Evolutionary conservation across 2,329 filamentous ascomycete genomes (phyloP), one percentile per base, ranked within the genome.

Genomic region (Colletotrichum abscissum): DNA sequence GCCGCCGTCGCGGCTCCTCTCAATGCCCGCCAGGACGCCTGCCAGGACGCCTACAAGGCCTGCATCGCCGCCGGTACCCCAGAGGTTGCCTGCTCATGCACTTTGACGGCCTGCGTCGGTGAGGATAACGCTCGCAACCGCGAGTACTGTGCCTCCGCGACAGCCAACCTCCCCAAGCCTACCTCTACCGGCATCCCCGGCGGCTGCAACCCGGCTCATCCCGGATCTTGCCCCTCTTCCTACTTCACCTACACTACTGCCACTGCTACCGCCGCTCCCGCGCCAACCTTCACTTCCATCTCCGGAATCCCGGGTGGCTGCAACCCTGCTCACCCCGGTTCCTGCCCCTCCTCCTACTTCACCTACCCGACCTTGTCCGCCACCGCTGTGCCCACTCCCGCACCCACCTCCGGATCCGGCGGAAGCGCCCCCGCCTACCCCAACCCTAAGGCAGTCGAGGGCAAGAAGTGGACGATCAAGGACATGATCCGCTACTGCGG

Each of bases 121-220:
- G 70, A 75, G 42, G 73, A 75, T 52, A 73, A 63, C 70, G 73
- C 60, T n/a, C 73, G 73, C 38, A 55, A 49, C 62, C 65, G 73
- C 57, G 69, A 69, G 19, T 73, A 26, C 60, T 74, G 73, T 8
- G 64, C 69, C 66, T 66, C 12, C 19, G 69, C 69, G 3, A 74
- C 69, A 0, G 64, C 64, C 12, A 58, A 62, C 69, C 65, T 72
- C 42, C 49, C 69, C 26, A 24, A 63, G 73, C 69, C 73, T 7
- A 73, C 73, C 12, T 28, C 55, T 12, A 69, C 52, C 60, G 46
- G 42, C 24, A 73, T 73, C 46, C 71, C 71, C 56, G 71, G 71
- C 14, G 72, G 72, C 7, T 74, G 72, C 72, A 74, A 74, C 68
- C 72, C 72, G 22, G 72, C 72, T 4, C 68, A 74, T 28, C 70